Evolutionary conservation across 2,329 filamentous ascomycete genomes (phyloP), one percentile per base, ranked within the genome.

Genomic region (Aspergillus sp.): DNA sequence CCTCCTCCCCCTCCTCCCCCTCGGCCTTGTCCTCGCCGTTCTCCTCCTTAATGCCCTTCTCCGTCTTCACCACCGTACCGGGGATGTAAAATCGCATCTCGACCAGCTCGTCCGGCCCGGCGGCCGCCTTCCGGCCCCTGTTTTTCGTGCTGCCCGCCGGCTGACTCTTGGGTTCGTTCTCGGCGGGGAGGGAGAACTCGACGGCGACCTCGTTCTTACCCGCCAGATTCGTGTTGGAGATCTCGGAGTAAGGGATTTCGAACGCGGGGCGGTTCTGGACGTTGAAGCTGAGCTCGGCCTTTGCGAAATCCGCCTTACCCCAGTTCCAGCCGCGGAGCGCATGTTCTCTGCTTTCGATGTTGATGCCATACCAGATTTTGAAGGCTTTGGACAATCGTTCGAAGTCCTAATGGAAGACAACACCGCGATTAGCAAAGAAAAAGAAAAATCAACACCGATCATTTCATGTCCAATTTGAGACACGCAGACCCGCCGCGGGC

Each of bases 51-150:
- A 89, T 89, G n/a, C 73, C 72, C 73, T 91, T 90, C 67, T 85
- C 84, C 66, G 85, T 85, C 75, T 85, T 86, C 18, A 90, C 90
- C 2, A 92, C 90, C 6, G 90, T 92, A 53, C 95, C 95, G 1
- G 95, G 95, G 52, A 99, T 96, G 78, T 99, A 99, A 81, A 99
- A 97, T 62, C 95, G 89, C 91, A 99, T 97, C 80, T 99, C 95
- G 18, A 97, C 93, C 51, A 99, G 84, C 78, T 99, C 94, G 71
- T 99, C 95, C 61, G 88, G 87, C 24, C 91, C 92, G 18, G 91
- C 93, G 4, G 90, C 91, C 29, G 92, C 90, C 79, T 97, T 98
- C 74, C 91, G 93, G 63, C 94, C 93, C 69, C 90, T 89, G 58
- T 79, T 80, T 83, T 87, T 67, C 82, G 84, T 69, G 88, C 90